Percentiles rank a stretch among this genome's conserved stretches.
phyloP scores from a whole-genome alignment of 371 early-diverging fungal species.

The Rhizopus arrhizus region DNA sequence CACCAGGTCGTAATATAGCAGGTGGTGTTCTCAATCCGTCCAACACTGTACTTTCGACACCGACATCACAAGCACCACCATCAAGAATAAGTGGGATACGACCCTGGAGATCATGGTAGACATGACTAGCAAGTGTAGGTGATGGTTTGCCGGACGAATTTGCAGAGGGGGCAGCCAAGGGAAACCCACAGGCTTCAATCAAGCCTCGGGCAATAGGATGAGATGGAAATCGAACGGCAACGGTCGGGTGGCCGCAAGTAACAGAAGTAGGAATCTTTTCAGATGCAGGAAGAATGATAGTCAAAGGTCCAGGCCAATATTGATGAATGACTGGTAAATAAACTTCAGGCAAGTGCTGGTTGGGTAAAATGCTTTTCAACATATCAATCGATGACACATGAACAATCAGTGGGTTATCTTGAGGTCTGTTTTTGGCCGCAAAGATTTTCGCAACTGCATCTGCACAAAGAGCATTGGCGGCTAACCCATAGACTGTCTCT shows the following conservation, averaged over 20 bases:
- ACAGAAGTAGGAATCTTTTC: constrained; percentile 72
- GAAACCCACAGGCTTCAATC: constrained; percentile 86
- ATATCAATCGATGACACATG: constrained; percentile 93
- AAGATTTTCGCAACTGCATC: constrained; percentile 85
- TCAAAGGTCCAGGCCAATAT: constrained; percentile 99
- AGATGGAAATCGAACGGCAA: constrained; percentile 95
- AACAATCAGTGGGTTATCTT: constrained; percentile 99
- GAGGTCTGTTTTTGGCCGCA: constrained; percentile 92
- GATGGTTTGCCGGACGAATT: constrained; percentile 97
- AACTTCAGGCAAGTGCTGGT: constrained; percentile 59
- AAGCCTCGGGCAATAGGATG: constrained; percentile 91
- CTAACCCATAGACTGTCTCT: constrained; percentile 99
- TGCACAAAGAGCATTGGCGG: constrained; percentile 84
- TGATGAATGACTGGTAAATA: constrained; percentile 69
- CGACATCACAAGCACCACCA: constrained; percentile 89
- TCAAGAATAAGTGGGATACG: constrained; percentile 90
- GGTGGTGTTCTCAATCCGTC: constrained; percentile 77
- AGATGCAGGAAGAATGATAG: constrained; percentile 87
- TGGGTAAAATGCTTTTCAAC: constrained; percentile 74
- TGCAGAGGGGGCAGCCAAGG: constrained; percentile 99
- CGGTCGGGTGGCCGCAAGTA: constrained; percentile 86
- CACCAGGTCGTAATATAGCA: constrained; percentile 97
- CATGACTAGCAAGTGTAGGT: constrained; percentile 94
- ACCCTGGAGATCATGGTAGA: constrained; percentile 83
- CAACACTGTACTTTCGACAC: constrained; percentile 97